phyloP scores from a whole-genome alignment of 2,329 filamentous ascomycete genomes.

The Ophiostoma quercus region DNA sequence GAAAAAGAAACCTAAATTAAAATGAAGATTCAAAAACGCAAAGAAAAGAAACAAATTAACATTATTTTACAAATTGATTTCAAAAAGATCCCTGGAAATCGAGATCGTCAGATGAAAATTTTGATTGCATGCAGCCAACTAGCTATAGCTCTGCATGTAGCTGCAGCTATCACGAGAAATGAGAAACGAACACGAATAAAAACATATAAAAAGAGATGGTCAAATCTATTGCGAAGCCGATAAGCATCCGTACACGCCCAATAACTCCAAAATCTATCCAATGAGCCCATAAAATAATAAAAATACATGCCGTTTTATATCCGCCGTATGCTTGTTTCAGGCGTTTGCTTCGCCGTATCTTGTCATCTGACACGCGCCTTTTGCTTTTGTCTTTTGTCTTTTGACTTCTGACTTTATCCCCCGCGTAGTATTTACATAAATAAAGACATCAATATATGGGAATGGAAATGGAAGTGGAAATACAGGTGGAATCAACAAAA shows the following conservation, averaged over 20 bases:
- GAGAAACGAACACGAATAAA: neutral
- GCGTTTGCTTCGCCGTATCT: neutral
- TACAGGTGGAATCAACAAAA: neutral
- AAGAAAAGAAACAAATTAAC: too few species aligned
- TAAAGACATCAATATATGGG: neutral
- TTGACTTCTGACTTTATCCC: neutral
- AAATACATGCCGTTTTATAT: conserved; percentile 6
- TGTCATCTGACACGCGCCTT: conserved; percentile 7
- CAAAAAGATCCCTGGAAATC: neutral
- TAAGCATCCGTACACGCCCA: neutral
- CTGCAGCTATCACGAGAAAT: neutral
- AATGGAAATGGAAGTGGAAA: neutral
- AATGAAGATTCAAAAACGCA: too few species aligned
- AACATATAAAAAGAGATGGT: neutral
- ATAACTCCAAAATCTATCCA: neutral
- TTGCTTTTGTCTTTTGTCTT: neutral
- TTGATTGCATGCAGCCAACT: neutral
- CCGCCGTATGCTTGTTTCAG: conserved; percentile 15
- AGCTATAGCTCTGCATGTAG: neutral
- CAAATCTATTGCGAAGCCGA: neutral
- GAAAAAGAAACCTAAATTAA: neutral
- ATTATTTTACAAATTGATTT: neutral
- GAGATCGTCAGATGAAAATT: neutral
- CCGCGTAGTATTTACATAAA: conserved; percentile 13
- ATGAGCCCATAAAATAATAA: neutral